Evolutionary conservation across 2,329 filamentous ascomycete genomes (phyloP).

Genomic region (Paraconiothyrium sp.): DNA sequence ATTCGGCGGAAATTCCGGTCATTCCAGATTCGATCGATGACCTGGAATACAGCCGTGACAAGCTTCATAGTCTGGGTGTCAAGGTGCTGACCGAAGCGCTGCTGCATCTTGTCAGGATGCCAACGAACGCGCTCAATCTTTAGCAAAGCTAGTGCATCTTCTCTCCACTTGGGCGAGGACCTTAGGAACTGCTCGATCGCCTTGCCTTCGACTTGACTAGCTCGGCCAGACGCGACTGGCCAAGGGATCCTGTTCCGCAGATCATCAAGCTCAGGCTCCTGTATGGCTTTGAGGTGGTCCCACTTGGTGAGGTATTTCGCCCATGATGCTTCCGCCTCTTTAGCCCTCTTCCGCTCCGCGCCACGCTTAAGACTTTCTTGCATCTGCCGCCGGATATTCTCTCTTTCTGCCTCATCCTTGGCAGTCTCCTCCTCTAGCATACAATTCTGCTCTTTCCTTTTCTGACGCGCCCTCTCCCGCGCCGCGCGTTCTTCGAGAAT

Average conservation of each 20-base stretch:
- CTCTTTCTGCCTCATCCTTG: slow-evolving; percentile 54
- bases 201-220: slow-evolving; percentile 65
- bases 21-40: slow-evolving; percentile 82
- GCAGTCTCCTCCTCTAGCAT: slow-evolving; percentile 54
- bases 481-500: slow-evolving; percentile 79
- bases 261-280: slow-evolving; percentile 28
- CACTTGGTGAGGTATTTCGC: slow-evolving; percentile 71
- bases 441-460: slow-evolving; percentile 53
- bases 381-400: slow-evolving; percentile 68
- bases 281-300: slow-evolving; percentile 59
- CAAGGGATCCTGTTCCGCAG: slow-evolving; percentile 66
- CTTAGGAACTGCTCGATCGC: slow-evolving; percentile 76
- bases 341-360: slow-evolving; percentile 67
- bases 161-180: slow-evolving; percentile 55
- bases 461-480: slow-evolving; percentile 58
- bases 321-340: slow-evolving; percentile 70
- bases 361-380: slow-evolving; percentile 74
- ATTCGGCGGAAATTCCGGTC: slow-evolving; percentile 52
- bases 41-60: slow-evolving; percentile 91
- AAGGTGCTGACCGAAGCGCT: slow-evolving; percentile 77
- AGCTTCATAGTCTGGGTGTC: slow-evolving; percentile 76
- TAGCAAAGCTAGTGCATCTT: slow-evolving; percentile 62
- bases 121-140: slow-evolving; percentile 90
- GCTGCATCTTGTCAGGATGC: slow-evolving; percentile 98
- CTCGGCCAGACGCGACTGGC: slow-evolving; percentile 73